These are phyloP conservation scores for Carallia pectinifolia DNA, from an alignment of 345 rosid species.

Conservation along the genomic window DNA sequence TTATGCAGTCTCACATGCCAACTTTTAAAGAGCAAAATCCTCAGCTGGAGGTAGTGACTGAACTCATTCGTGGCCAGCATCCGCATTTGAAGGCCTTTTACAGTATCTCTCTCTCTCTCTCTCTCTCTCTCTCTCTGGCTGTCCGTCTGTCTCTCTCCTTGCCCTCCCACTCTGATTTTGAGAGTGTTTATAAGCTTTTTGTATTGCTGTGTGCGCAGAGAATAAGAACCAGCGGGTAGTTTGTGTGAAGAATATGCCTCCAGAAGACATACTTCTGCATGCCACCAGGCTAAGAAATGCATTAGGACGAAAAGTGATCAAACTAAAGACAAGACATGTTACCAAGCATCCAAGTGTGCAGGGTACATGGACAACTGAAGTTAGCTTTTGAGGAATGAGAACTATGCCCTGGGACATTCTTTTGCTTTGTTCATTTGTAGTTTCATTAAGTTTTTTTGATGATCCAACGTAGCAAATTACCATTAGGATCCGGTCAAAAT, in stretches of 20 bases:
- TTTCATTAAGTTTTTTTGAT: too few relatives aligned
- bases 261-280: constrained; percentile 56
- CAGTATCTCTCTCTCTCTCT: constrained; percentile 37
- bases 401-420: too few relatives aligned
- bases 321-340: constrained; percentile 71
- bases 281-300: constrained; percentile 77
- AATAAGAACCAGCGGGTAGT: constrained; percentile 77
- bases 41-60: constrained; percentile 70
- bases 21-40: constrained; percentile 64
- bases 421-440: too few relatives aligned
- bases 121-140: not conserved
- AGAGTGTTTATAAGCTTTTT: not conserved
- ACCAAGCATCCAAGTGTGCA: constrained; percentile 83
- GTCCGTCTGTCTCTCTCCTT: not conserved
- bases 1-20: constrained; percentile 77
- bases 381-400: constrained; percentile 10
- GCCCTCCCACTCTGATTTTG: not conserved
- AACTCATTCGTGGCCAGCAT: constrained; percentile 86
- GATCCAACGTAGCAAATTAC: too few relatives aligned
- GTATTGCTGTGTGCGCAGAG: constrained; percentile 37
- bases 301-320: constrained; percentile 76
- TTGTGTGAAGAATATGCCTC: constrained; percentile 78
- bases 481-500: too few relatives aligned
- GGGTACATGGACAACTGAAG: constrained; percentile 79
- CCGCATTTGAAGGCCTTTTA: constrained; percentile 75